Evolutionary conservation across 441 rosid genomes (phyloP).

Genomic region (Raphanus hybrid): DNA sequence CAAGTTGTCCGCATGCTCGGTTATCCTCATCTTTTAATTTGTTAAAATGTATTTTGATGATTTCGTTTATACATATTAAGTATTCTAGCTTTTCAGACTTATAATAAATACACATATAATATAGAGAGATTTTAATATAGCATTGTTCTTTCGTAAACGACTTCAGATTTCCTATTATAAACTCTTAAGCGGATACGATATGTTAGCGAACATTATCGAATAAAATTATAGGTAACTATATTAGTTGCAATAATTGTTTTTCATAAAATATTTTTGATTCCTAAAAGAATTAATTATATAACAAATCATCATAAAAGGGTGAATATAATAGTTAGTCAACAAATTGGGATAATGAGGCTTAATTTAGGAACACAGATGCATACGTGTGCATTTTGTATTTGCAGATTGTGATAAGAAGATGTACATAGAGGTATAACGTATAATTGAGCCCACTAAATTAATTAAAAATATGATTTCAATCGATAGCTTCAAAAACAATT

Average conservation of each 20-base stretch:
- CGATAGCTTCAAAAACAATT: background rate
- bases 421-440: slow-evolving; percentile 7
- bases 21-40: background rate
- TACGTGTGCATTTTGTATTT: slow-evolving; percentile 9
- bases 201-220: background rate
- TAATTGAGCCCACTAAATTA: slow-evolving; percentile 33
- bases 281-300: background rate
- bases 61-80: background rate
- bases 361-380: slow-evolving; percentile 33
- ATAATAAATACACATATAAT: background rate
- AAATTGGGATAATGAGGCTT: slow-evolving; percentile 23
- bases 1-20: background rate
- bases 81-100: background rate
- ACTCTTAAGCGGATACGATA: background rate
- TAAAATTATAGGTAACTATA: background rate
- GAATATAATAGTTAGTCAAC: slow-evolving; percentile 20
- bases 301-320: background rate
- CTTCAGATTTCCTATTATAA: background rate
- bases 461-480: slow-evolving; percentile 18
- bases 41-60: background rate
- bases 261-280: background rate
- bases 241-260: background rate
- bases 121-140: background rate
- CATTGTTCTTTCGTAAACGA: background rate
- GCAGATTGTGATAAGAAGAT: background rate